These are phyloP conservation scores for Serpula lacrymans DNA, from an alignment of 768 basidiomycete genomes.

Conservation along the genomic window DNA sequence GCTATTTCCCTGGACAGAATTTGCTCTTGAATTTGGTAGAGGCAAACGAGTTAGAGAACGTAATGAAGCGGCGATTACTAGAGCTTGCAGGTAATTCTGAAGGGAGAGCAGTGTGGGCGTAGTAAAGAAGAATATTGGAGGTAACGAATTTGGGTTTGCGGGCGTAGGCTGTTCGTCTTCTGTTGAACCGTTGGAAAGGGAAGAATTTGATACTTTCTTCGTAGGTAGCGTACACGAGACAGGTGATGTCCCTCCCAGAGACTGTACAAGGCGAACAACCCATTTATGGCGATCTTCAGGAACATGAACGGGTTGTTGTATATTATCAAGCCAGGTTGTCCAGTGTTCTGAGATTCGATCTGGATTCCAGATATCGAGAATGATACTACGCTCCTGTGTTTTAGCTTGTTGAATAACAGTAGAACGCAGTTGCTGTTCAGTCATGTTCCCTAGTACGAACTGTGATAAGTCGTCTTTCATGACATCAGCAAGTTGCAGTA, in stretches of 20 bases:
- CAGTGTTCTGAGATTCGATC: constrained; percentile 20
- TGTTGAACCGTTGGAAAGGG: constrained; percentile 2
- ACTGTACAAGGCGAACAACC: constrained; percentile 46
- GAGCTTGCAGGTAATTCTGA: constrained; percentile 71
- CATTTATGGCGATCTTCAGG: constrained; percentile 30
- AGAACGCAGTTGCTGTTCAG: constrained; percentile 53
- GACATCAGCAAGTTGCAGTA: constrained; percentile 50
- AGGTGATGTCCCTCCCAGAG: constrained; percentile 44
- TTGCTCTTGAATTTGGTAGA: constrained; percentile 8
- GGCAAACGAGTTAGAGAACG: constrained; percentile 51
- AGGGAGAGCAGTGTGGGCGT: constrained; percentile 49
- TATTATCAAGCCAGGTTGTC: constrained; percentile 19
- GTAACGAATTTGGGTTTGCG: constrained; percentile 42
- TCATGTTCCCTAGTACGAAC: constrained; percentile 62
- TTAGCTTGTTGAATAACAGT: constrained; percentile 53
- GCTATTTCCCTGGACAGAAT: constrained; percentile 8
- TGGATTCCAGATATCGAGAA: constrained; percentile 48
- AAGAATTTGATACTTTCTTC: constrained; percentile 10
- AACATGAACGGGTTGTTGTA: constrained; percentile 6
- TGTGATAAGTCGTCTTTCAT: constrained; percentile 71
- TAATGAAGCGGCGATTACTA: constrained; percentile 61
- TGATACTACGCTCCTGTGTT: constrained; percentile 48
- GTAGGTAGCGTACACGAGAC: constrained; percentile 29
- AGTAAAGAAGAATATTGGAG: constrained; percentile 65
- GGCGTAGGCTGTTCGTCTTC: constrained; percentile 1